Conservation (phyloP, 768 basidiomycete genomes). For the Lyophyllum decastes region DNA sequence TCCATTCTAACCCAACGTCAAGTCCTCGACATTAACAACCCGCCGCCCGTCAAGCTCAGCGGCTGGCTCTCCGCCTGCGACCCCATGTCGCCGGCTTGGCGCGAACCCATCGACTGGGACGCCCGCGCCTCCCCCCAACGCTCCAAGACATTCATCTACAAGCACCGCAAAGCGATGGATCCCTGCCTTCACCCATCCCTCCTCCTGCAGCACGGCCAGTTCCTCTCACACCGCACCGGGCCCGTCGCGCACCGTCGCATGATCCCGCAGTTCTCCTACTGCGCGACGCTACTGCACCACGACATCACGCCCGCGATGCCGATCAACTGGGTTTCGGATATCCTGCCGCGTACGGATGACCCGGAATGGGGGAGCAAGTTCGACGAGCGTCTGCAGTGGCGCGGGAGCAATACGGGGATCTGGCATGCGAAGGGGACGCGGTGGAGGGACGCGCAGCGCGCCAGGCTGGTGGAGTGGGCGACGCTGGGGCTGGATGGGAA, state of each 20-base stretch:
- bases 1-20: neutral
- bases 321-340: conserved; percentile 43
- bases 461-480: conserved; percentile 39
- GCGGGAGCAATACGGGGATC: conserved; percentile 74
- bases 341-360: conserved; percentile 39
- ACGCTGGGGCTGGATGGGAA: conserved; percentile 23
- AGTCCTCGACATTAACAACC: conserved; percentile 35
- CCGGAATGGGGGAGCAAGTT: conserved; percentile 60
- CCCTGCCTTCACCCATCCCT: conserved; percentile 44
- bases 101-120: conserved; percentile 27
- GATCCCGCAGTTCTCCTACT: conserved; percentile 54
- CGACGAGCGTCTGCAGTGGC: conserved; percentile 64
- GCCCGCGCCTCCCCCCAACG: conserved; percentile 14
- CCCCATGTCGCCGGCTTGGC: conserved; percentile 32
- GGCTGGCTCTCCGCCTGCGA: conserved; percentile 45
- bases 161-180: conserved; percentile 45
- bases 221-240: conserved; percentile 47
- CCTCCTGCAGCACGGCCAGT: conserved; percentile 48
- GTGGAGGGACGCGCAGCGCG: conserved; percentile 51
- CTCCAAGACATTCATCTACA: conserved; percentile 45
- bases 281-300: conserved; percentile 47
- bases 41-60: conserved; percentile 26
- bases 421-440: conserved; percentile 35
- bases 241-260: conserved; percentile 42
- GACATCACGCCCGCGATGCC: conserved; percentile 52